Conservation (phyloP, 306 rosid species). For the Abrus precatorius region DNA sequence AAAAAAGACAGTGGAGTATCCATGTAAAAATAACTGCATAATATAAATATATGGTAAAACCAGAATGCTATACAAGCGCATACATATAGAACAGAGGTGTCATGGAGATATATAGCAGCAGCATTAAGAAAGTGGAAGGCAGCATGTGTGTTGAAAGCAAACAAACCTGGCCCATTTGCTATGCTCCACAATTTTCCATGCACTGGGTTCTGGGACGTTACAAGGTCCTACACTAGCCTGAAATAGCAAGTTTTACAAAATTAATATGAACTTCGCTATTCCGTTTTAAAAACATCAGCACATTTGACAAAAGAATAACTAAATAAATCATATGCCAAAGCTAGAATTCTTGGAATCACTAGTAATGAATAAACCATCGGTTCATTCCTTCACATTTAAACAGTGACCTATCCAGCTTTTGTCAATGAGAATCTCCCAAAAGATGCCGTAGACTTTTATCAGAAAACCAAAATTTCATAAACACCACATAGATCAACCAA, state of each 20-base stretch:
- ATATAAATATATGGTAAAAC: slow-evolving; percentile 4
- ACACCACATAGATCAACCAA: slow-evolving; percentile 3
- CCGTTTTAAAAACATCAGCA: background rate
- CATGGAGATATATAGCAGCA: slow-evolving; percentile 16
- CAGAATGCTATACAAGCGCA: slow-evolving; percentile 23
- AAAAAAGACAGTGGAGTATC: background rate
- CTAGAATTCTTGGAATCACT: background rate
- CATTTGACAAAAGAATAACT: background rate
- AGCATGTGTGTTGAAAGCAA: slow-evolving; percentile 32
- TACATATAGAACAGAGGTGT: slow-evolving; percentile 13
- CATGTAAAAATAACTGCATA: slow-evolving; percentile 22
- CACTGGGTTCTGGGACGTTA: slow-evolving; percentile 80
- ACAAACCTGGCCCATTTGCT: slow-evolving; percentile 97
- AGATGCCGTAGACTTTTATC: background rate
- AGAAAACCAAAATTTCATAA: background rate
- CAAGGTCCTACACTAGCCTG: slow-evolving; percentile 94
- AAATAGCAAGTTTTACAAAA: slow-evolving; percentile 47
- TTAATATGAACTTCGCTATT: background rate
- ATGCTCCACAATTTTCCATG: slow-evolving; percentile 91
- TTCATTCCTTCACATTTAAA: background rate
- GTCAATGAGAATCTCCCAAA: background rate
- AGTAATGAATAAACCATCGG: slow-evolving; percentile 3
- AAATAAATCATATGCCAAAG: slow-evolving; percentile 17
- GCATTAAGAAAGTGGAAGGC: slow-evolving; percentile 19
- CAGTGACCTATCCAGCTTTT: slow-evolving; percentile 1